Base-by-base conservation (phyloP, 805 yeast species). In the Ogataea haglerorum region DNA sequence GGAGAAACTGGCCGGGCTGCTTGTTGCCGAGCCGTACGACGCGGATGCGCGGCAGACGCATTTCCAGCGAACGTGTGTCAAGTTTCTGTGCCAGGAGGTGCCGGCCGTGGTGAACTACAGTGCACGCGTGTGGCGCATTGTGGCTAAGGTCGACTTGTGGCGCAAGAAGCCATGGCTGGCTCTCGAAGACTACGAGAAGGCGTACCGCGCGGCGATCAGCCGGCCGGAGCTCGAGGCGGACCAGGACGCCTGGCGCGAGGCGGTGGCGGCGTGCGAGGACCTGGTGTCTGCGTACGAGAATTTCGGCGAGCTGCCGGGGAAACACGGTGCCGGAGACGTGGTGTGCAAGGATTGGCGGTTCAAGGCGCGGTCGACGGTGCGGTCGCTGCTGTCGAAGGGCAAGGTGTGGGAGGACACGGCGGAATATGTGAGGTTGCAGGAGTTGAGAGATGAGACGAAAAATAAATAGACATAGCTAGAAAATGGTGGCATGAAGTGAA, bases 331-430 rank as follows among this genome's bases (percentile, higher is more conserved):
- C 2, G 95, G 82, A 15, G 87, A 85, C 58, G 50, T 82, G n/a
- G 95, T 90, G 8, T 89, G 96, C 60, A 79, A 82, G 56, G 95
- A 89, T 57, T 90, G 97, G 97, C 84, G 78, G 56, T 85, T 82
- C 64, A 88, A 88, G 59, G 81, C 95, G 2, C 73, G 81, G 47
- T 73, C 85, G 12, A 69, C 85, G 1, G 73, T 89, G 15, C 73
- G 95, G 54, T 75, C 86, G 1, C 67, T 89, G 49, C 73, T 85
- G 76, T 80, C 91, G 13, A 84, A 81, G 56, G 96, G 96, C 7
- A 82, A 76, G 53, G 67, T 70, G 17, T 89, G 96, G 96, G 90
- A 85, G 51, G 88, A 76, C 46, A 70, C 84, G 3, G 81, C 75
- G 25, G 93, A 88, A 2, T 89, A 91, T 86, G 78, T 80, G 30